A percentile compares a stretch with the other conserved stretches of the same genome.
Conservation (phyloP, 176 grass and related monocot species). For the Cymbopogon citratus region DNA sequence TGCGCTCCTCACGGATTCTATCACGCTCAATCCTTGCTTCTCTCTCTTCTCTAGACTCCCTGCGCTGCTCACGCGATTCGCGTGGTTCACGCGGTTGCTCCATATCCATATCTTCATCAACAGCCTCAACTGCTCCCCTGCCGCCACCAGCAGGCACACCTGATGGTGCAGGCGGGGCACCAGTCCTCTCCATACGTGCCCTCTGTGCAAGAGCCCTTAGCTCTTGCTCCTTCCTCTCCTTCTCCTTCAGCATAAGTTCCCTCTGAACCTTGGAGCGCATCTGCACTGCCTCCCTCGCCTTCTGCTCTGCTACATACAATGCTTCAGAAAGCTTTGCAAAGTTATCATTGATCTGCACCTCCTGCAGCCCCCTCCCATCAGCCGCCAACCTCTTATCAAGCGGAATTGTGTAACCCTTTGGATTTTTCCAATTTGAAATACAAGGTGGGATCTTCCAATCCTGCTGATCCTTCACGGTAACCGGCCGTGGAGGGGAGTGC, state of each 20-base stretch:
- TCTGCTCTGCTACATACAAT: slow-evolving; percentile 95
- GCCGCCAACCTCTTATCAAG: slow-evolving; percentile 92
- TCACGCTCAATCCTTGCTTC: slow-evolving; percentile 89
- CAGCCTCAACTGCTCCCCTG: slow-evolving; percentile 38
- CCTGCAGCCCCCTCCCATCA: slow-evolving; percentile 86
- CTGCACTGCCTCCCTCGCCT: slow-evolving; percentile 88
- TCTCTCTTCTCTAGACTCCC: slow-evolving; percentile 70
- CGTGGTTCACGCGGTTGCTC: slow-evolving; percentile 45
- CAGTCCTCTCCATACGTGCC: slow-evolving; percentile 87
- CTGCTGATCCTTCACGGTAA: slow-evolving; percentile 96
- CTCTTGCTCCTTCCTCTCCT: slow-evolving; percentile 97
- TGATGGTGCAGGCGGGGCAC: slow-evolving; percentile 52
- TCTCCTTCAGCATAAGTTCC: slow-evolving; percentile 84
- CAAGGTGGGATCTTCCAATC: slow-evolving; percentile 99
- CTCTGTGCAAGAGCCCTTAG: slow-evolving; percentile 84
- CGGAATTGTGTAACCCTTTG: slow-evolving; percentile 96
- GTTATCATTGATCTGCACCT: slow-evolving; percentile 98
- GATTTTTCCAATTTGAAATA: slow-evolving; percentile 99
- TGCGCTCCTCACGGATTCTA: slow-evolving; percentile 79
- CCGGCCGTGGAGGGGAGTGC: slow-evolving; percentile 89
- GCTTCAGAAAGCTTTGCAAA: slow-evolving; percentile 92
- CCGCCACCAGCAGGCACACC: slow-evolving; percentile 22
- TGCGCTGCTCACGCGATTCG: slow-evolving; percentile 43
- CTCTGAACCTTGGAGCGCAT: slow-evolving; percentile 96
- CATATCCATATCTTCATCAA: slow-evolving; percentile 57